Percentiles rank a stretch among this genome's conserved stretches.
phyloP scores from a whole-genome alignment of 2,329 filamentous ascomycete genomes.

The Furcasterigmium furcatum region DNA sequence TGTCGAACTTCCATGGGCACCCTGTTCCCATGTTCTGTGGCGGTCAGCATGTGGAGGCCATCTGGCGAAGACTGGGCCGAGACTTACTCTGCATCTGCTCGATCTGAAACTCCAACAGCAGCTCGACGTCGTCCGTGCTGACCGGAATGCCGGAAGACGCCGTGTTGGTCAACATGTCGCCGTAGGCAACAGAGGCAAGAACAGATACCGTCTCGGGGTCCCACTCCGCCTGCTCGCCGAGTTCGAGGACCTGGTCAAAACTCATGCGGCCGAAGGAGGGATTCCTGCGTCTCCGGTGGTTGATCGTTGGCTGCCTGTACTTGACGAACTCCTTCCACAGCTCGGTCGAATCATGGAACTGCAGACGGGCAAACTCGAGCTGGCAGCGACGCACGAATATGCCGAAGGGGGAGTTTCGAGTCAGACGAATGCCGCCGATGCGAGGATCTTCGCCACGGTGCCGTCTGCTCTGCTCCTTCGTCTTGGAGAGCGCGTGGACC shows the following conservation, averaged over 20 bases:
- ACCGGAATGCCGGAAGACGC: constrained; percentile 41
- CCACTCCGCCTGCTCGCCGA: constrained; percentile 49
- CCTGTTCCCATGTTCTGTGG: constrained; percentile 68
- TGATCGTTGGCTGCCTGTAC: constrained; percentile 74
- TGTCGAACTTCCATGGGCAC: constrained; percentile 71
- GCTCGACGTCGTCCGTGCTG: constrained; percentile 78
- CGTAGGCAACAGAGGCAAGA: constrained; percentile 46
- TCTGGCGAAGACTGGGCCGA: background rate
- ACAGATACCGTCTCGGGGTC: constrained; percentile 35
- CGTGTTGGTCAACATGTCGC: constrained; percentile 46
- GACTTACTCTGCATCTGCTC: constrained; percentile 75
- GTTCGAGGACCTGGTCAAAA: constrained; percentile 54
- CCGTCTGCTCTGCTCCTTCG: constrained; percentile 56
- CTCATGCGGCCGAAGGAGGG: constrained; percentile 53
- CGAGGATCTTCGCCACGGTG: constrained; percentile 32
- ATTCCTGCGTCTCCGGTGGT: constrained; percentile 61
- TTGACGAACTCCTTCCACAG: constrained; percentile 81
- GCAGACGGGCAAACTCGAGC: constrained; percentile 76
- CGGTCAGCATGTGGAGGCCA: constrained; percentile 7
- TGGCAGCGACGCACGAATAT: constrained; percentile 73
- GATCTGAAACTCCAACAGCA: constrained; percentile 82
- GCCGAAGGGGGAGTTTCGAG: constrained; percentile 75
- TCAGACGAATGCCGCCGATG: constrained; percentile 56
- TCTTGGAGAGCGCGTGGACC: constrained; percentile 54
- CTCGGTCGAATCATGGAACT: constrained; percentile 73